Evolutionary conservation across 768 basidiomycete species (phyloP), one percentile per base, ranked within the genome.

Genomic region (Calocybe cyanea): DNA sequence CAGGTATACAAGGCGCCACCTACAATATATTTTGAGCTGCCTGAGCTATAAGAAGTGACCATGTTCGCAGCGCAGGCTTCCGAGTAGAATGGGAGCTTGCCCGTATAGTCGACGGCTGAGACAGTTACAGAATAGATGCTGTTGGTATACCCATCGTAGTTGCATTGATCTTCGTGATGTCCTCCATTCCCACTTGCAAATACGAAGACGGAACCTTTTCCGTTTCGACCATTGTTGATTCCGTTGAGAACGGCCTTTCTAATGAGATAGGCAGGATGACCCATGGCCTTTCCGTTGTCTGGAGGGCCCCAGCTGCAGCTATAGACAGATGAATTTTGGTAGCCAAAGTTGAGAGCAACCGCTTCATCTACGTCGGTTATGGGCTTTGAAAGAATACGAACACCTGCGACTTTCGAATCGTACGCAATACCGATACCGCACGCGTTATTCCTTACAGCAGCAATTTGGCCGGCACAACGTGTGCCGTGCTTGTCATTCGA

Each of bases 61-160:
- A 99, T 84, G 65, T 97, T 96, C 7, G 96, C 96, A 7, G 95
- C 85, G 59, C 96, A 99, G 17, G 90, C 67, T 64, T 99, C 96
- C 2, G 95, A 97, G 58, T 99, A 98, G 60, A 87, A 92, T 14
- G 96, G 96, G 57, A 95, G 95, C 18, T 92, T 63, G 15, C 92
- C 95, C 59, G 85, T 87, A 62, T 86, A 81, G 59, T 98, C 95
- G 48, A 97, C 75, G 0, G 96, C 89, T n/a, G 92, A 84, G 28
- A 99, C 91, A 0, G 95, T 98, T 35, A 99, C 82, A 7, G 88
- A 90, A 65, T 91, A 97, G 51, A 97, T 94, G 57, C 87, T 91
- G 62, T 99, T 99, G 4, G 96, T 98, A 63, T 98, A 99, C 6
- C 96, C 96, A 56, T 98, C 95, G 60, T 97, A 98, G 63, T 99